Percentiles rank a stretch among this genome's conserved stretches.
phyloP scores from a whole-genome alignment of 495 filamentous ascomycete genomes.

The Extremus antarcticus region DNA sequence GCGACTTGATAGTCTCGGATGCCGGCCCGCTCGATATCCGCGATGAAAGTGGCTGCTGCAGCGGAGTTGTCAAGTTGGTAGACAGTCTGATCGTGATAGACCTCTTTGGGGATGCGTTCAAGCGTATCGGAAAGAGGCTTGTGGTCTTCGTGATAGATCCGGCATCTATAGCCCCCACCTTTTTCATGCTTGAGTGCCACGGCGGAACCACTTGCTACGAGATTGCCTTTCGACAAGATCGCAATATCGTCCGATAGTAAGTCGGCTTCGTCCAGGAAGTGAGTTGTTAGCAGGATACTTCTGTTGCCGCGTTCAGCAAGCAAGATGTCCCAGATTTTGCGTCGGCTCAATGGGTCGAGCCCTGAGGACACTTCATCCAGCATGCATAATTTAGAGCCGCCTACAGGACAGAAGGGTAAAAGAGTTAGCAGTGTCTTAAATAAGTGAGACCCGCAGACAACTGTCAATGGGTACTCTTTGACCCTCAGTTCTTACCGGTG shows the following conservation, averaged over 20 bases:
- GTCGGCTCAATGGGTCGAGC: constrained; percentile 65
- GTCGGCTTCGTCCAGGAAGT: constrained; percentile 35
- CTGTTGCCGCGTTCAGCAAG: constrained; percentile 64
- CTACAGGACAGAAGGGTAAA: too few relatives aligned
- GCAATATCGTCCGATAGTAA: constrained; percentile 31
- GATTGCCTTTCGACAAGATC: constrained; percentile 30
- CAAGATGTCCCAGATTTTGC: constrained; percentile 86
- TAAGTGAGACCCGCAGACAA: too few relatives aligned
- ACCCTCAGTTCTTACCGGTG: too few relatives aligned
- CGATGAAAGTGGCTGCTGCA: constrained; percentile 55
- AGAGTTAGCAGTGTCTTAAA: too few relatives aligned
- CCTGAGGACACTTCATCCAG: constrained; percentile 81
- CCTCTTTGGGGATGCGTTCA: constrained; percentile 44
- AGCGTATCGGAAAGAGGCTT: constrained; percentile 39
- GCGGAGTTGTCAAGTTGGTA: constrained; percentile 55
- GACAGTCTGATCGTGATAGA: constrained; percentile 55
- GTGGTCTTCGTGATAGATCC: constrained; percentile 46
- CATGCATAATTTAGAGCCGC: constrained; percentile 72
- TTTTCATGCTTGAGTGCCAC: constrained; percentile 28
- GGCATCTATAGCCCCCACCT: constrained; percentile 60
- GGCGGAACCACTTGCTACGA: constrained; percentile 27
- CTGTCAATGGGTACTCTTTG: too few relatives aligned
- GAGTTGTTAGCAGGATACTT: constrained; percentile 76
- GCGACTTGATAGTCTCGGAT: constrained; percentile 26
- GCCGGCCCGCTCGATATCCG: constrained; percentile 46